Evolutionary conservation across 2,329 filamentous ascomycete genomes (phyloP), one percentile per base, ranked within the genome.

Genomic region (Rutstroemia sp.): DNA sequence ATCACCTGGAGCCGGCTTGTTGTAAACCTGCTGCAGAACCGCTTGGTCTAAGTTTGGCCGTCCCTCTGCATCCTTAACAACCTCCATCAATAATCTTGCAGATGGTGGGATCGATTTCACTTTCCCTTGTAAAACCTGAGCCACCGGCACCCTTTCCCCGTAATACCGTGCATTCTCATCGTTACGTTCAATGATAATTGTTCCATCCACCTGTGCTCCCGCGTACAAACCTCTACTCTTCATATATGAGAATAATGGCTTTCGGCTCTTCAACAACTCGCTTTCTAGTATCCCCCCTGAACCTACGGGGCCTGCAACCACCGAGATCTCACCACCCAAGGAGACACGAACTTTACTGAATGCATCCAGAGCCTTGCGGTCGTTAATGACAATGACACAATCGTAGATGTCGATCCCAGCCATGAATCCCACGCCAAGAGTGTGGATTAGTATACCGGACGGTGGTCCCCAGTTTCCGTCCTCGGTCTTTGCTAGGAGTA

Each of bases 401-500:
- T 97, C 92, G 75, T 96, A 97, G 34, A 96, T 91, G 69, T 97
- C 92, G 42, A 96, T 87, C 2, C 92, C 92, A 5, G 92, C 86
- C 53, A 96, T 81, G 68, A 97, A 96, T 38, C 91, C 92, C 37
- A 96, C 78, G 0, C 88, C 90, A 1, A 89, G 83, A 0, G 92
- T 96, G 69, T 97, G 92, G 48, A 96, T 79, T 75, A 96, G 81
- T 62, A 97, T 91, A 48, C 89, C 92, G 0, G 89, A 95, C 0
- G 92, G 92, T 8, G 91, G 88, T 61, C 89, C 94, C 92, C 92
- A 96, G 61, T 85, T 86, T 6, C 92, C 91, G 63, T 95, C 91
- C 23, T 87, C 86, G 66, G 89, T 88, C 63, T 82, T 27, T 21
- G 86, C 91, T 58, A 96, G 82, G 41, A 96, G 78, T 42, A 96